A percentile compares a stretch with the other conserved stretches of the same genome.
These are phyloP conservation scores for Curvularia sp. DNA, from an alignment of 2,329 filamentous ascomycete species.

Conservation along the genomic window DNA sequence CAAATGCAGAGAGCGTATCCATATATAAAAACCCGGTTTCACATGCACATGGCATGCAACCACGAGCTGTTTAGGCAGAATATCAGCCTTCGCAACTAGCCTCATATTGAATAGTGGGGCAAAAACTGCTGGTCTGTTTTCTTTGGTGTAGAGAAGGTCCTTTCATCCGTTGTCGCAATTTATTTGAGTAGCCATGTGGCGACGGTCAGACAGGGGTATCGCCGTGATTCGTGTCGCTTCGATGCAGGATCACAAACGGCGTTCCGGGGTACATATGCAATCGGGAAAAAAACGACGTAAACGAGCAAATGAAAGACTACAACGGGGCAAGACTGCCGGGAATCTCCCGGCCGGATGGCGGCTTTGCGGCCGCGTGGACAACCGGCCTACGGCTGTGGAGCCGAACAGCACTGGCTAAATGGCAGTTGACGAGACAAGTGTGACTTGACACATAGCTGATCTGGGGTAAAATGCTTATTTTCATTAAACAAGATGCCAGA, in stretches of 20 bases:
- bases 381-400: slow-evolving; percentile 16
- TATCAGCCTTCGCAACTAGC: slow-evolving; percentile 19
- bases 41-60: background rate
- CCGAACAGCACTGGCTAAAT: slow-evolving; percentile 32
- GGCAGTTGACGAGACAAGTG: slow-evolving; percentile 17
- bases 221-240: slow-evolving; percentile 28
- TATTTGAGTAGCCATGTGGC: slow-evolving; percentile 36
- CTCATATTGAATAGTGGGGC: slow-evolving; percentile 36
- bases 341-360: slow-evolving; percentile 15
- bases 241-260: slow-evolving; percentile 33
- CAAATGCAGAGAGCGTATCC: slow-evolving; percentile 19
- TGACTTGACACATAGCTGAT: slow-evolving; percentile 17
- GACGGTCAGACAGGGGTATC: slow-evolving; percentile 34
- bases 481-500: slow-evolving; percentile 4
- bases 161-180: slow-evolving; percentile 46
- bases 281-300: slow-evolving; percentile 22
- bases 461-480: slow-evolving; percentile 23
- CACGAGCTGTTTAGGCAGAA: slow-evolving; percentile 45
- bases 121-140: slow-evolving; percentile 22
- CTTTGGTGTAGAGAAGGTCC: slow-evolving; percentile 29
- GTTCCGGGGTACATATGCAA: slow-evolving; percentile 43
- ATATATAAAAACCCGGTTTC: slow-evolving; percentile 27
- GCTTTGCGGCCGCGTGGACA: slow-evolving; percentile 20
- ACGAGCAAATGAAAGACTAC: slow-evolving; percentile 29
- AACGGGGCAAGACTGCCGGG: slow-evolving; percentile 16